These are phyloP conservation scores for Pseudogymnoascus sp. DNA, from an alignment of 2,329 filamentous ascomycete species.

Conservation along the genomic window DNA sequence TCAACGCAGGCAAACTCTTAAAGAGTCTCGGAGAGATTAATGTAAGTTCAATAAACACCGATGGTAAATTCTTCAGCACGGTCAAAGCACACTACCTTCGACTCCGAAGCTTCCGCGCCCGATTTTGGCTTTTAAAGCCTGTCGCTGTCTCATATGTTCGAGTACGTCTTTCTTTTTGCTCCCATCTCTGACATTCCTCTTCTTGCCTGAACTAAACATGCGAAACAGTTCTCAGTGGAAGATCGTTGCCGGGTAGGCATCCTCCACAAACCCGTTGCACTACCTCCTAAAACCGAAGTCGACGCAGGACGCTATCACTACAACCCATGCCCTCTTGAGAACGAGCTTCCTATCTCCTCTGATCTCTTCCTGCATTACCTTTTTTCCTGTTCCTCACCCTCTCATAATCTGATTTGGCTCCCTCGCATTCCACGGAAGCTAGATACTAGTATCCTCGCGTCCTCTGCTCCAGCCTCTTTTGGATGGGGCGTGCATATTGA, in stretches of 20 bases:
- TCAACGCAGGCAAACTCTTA: not conserved
- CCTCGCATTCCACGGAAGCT: slow-evolving; percentile 4
- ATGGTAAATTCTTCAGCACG: not conserved
- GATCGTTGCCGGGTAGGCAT: slow-evolving; percentile 12
- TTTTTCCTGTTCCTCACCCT: not conserved
- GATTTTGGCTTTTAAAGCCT: slow-evolving; percentile 13
- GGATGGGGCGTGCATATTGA: slow-evolving; percentile 13
- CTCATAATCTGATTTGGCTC: slow-evolving; percentile 9
- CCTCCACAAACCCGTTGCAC: slow-evolving; percentile 11
- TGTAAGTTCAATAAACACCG: not conserved
- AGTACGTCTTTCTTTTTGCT: not conserved
- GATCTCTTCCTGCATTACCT: slow-evolving; percentile 12
- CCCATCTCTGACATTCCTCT: not conserved
- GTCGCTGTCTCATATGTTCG: slow-evolving; percentile 10
- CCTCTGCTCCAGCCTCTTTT: not conserved
- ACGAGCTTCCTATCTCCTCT: slow-evolving; percentile 10
- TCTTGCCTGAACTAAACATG: not conserved
- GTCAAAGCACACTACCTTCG: slow-evolving; percentile 8
- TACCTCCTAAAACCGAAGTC: slow-evolving; percentile 11
- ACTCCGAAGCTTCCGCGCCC: slow-evolving; percentile 10
- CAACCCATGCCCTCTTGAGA: slow-evolving; percentile 10
- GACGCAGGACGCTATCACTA: slow-evolving; percentile 11
- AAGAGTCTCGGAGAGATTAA: not conserved
- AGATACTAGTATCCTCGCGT: slow-evolving; percentile 2
- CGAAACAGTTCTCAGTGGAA: slow-evolving; percentile 11